phyloP scores from a whole-genome alignment of 768 basidiomycete genomes.

The Lentinula sp. region DNA sequence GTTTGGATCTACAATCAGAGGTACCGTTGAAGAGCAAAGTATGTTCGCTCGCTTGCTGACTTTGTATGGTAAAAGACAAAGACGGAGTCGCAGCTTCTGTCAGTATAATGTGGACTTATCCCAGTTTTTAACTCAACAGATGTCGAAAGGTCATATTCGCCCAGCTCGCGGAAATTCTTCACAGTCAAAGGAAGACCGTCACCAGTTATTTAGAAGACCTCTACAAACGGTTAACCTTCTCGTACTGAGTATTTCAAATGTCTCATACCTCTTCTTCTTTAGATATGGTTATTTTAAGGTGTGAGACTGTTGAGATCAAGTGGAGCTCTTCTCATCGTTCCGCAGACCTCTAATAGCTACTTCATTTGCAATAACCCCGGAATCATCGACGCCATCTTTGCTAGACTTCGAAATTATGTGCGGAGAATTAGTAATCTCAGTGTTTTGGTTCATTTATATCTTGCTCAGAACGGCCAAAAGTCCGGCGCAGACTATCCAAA shows the following conservation, averaged over 20 bases:
- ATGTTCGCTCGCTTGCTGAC: not conserved
- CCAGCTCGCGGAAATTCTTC: constrained; percentile 53
- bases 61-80: constrained; percentile 44
- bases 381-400: constrained; percentile 68
- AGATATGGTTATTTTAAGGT: constrained; percentile 66
- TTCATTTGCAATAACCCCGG: constrained; percentile 66
- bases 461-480: not conserved
- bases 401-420: constrained; percentile 54
- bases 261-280: not conserved
- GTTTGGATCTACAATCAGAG: constrained; percentile 68
- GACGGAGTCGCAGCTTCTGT: constrained; percentile 85
- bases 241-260: not conserved
- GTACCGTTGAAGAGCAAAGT: not conserved
- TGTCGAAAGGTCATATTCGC: constrained; percentile 57
- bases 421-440: constrained; percentile 10
- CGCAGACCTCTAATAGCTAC: constrained; percentile 76
- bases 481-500: constrained; percentile 45
- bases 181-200: constrained; percentile 46
- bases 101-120: constrained; percentile 7
- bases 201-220: constrained; percentile 53
- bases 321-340: not conserved
- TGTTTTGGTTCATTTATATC: not conserved
- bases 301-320: not conserved
- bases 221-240: constrained; percentile 43
- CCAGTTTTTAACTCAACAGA: not conserved